Base-by-base conservation (phyloP, 2,329 filamentous ascomycete species). In the Fusarium sp. region DNA sequence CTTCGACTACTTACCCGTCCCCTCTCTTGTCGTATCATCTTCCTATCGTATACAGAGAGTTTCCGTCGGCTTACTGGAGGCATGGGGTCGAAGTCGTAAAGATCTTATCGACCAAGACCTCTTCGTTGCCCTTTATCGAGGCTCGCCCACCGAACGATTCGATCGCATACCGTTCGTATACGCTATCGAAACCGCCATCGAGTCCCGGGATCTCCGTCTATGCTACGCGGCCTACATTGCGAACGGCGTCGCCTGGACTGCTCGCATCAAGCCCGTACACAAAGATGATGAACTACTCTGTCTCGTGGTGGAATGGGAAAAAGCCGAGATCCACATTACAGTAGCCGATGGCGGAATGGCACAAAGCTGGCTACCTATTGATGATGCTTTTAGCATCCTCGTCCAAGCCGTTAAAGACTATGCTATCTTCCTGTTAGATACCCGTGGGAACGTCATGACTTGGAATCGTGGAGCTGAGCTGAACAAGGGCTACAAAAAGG, bases 361-460 rank as follows among this genome's bases (percentile, higher is more conserved):
- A 7, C 42, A 59, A 20, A 59, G 42, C 27, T 61, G 57, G 57
- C 20, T 61, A 3, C 54, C 57, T 10, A 59, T 16, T n/a, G 57
- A 61, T 11, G 57, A 61, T 4, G 54, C 54, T 4, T 61, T 61
- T 7, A 22, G 57, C 4, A 59, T 61, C 25, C 57, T 61, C 2
- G 42, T 61, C 4, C 57, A 61, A 9, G 57, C 57, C 4, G 57
- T 61, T 3, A 61, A 61, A 16, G 57, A 61, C 16, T 61, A 61
- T 24, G 57, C 57, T 4, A 61, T 61, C 22, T 61, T 61, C 27
- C 34, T 61, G 3, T 34, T 61, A 9, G 57, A 61, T 34, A 59
- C 57, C 0, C 42, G 53, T 3, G 57, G 57, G 3, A 61, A 61
- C 2, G 27, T 61, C 4, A 59, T 61, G 57, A 61, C 57, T 0